These are phyloP conservation scores for Oryza brachyantha DNA, from an alignment of 176 grass and related monocot genomes.

Conservation along the genomic window DNA sequence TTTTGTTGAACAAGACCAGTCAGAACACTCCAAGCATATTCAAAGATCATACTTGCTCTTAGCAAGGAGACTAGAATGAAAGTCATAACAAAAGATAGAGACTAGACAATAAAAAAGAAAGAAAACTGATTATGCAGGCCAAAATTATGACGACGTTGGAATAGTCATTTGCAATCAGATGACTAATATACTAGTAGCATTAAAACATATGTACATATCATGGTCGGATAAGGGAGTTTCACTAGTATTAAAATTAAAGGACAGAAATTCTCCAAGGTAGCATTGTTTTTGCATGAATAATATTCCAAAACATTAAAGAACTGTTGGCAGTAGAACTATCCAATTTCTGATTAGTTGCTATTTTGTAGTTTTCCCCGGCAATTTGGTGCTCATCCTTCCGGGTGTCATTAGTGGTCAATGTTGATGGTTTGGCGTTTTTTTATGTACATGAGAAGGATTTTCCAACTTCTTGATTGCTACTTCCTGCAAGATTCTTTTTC, in stretches of 20 bases:
- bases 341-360: neutral
- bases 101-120: neutral
- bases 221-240: neutral
- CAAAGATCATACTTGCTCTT: neutral
- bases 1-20: constrained; percentile 1
- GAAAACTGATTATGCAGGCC: too few relatives aligned
- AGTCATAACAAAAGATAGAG: neutral
- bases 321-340: neutral
- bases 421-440: constrained; percentile 22
- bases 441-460: constrained; percentile 24
- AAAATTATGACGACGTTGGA: constrained; percentile 19
- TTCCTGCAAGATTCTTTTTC: neutral
- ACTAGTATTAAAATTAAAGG: neutral
- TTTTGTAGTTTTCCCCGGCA: neutral
- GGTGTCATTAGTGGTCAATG: constrained; percentile 20
- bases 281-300: neutral
- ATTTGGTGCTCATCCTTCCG: neutral
- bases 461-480: constrained; percentile 29
- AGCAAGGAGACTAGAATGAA: neutral
- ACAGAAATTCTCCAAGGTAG: neutral
- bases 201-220: neutral
- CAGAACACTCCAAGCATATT: constrained; percentile 2
- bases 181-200: neutral
- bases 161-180: neutral
- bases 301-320: neutral